These are phyloP conservation scores for Lathyrus sativus DNA, from an alignment of 306 rosid genomes.

Conservation along the genomic window DNA sequence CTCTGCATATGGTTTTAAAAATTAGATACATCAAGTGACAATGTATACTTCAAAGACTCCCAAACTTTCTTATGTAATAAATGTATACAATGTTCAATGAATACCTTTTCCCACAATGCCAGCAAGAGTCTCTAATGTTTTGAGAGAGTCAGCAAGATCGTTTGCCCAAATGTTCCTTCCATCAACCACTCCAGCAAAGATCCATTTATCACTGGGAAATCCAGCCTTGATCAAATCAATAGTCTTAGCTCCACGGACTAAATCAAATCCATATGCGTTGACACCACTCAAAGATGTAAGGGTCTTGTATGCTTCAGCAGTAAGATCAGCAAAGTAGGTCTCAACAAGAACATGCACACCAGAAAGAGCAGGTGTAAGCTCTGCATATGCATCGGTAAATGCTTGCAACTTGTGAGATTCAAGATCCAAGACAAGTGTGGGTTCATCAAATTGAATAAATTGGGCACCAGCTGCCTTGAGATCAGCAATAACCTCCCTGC, in stretches of 20 bases:
- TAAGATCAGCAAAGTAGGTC: conserved; percentile 89
- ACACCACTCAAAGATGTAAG: conserved; percentile 75
- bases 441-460: conserved; percentile 89
- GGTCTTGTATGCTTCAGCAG: conserved; percentile 79
- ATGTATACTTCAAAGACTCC: neutral
- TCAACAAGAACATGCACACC: conserved; percentile 75
- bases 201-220: conserved; percentile 74
- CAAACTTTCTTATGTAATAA: conserved; percentile 30
- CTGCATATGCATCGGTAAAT: conserved; percentile 70
- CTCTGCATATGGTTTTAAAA: conserved; percentile 45
- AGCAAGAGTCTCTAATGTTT: conserved; percentile 57
- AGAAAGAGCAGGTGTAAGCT: conserved; percentile 64
- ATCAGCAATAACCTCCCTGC: conserved; percentile 84
- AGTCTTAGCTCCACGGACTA: conserved; percentile 79
- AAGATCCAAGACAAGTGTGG: conserved; percentile 83
- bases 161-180: conserved; percentile 98
- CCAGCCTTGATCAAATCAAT: conserved; percentile 68
- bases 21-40: conserved; percentile 7
- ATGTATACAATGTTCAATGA: neutral
- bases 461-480: conserved; percentile 94
- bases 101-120: conserved; percentile 85
- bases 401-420: conserved; percentile 75
- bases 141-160: conserved; percentile 70
- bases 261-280: conserved; percentile 78
- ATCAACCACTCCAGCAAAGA: conserved; percentile 93